These are phyloP conservation scores for Amanita rubescens DNA, from an alignment of 768 basidiomycete genomes.

Conservation along the genomic window DNA sequence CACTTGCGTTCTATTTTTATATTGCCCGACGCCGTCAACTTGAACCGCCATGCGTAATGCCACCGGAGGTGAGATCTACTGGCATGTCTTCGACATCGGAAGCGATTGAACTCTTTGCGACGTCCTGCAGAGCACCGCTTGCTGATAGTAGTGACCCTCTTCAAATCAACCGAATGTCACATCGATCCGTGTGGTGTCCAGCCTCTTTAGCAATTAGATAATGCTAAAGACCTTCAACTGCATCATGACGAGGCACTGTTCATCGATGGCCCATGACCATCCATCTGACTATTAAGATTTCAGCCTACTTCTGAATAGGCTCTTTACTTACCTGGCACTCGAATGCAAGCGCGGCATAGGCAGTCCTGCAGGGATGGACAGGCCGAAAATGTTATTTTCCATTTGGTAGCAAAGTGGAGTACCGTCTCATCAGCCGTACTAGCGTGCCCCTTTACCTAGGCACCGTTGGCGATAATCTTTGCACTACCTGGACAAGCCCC, in stretches of 20 bases:
- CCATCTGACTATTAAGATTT: background rate
- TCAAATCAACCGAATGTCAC: too few species aligned
- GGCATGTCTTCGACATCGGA: background rate
- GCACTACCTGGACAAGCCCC: too few species aligned
- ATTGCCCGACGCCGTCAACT: background rate
- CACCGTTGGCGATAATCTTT: too few species aligned
- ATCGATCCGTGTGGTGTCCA: too few species aligned
- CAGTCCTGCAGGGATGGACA: background rate
- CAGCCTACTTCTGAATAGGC: background rate
- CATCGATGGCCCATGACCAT: background rate
- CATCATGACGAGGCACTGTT: background rate
- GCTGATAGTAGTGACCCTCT: too few species aligned
- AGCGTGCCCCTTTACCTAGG: too few species aligned
- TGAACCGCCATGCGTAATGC: background rate
- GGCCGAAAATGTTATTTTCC: background rate
- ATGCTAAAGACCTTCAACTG: background rate
- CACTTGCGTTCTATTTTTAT: background rate
- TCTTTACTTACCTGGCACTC: slow-evolving; percentile 1
- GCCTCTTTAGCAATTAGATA: too few species aligned
- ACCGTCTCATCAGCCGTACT: too few species aligned
- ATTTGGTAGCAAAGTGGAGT: background rate
- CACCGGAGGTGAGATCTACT: background rate
- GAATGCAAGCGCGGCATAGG: background rate
- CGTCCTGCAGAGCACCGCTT: too few species aligned
- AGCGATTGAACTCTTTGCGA: too few species aligned